Evolutionary conservation across 345 rosid species (phyloP).

Genomic region (Angophora floribunda): DNA sequence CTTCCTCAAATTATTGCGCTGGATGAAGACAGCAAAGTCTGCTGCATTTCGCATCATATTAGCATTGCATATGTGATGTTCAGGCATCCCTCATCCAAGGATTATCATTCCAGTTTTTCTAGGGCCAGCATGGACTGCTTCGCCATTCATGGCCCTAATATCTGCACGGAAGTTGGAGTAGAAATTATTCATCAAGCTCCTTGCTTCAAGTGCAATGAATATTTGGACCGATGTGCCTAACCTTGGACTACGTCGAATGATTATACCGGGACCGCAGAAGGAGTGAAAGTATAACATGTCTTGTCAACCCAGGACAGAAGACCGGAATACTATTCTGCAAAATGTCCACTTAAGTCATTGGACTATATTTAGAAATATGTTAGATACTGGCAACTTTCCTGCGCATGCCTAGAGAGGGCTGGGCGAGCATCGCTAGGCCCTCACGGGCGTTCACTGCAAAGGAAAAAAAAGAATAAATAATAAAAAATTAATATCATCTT

Average conservation of each 20-base stretch:
- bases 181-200: neutral
- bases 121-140: conserved; percentile 75
- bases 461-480: neutral
- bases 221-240: conserved; percentile 1
- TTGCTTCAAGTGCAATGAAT: neutral
- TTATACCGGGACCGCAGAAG: conserved; percentile 45
- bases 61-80: conserved; percentile 97
- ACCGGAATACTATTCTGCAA: conserved; percentile 85
- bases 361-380: neutral
- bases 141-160: conserved; percentile 71
- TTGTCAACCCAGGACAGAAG: conserved; percentile 80
- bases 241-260: conserved; percentile 70
- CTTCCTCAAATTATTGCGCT: conserved; percentile 72
- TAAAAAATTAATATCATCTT: too few relatives aligned
- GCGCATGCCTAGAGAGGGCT: neutral
- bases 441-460: neutral
- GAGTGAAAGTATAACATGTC: conserved; percentile 96
- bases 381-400: neutral
- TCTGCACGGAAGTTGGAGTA: conserved; percentile 26
- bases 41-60: conserved; percentile 97
- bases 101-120: conserved; percentile 84
- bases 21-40: conserved; percentile 84
- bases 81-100: conserved; percentile 89
- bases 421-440: neutral
- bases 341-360: neutral